Evolutionary conservation across 1,284 basidiomycete genomes (phyloP), one percentile per base, ranked within the genome.

Genomic region (Trichosporon ovoides): DNA sequence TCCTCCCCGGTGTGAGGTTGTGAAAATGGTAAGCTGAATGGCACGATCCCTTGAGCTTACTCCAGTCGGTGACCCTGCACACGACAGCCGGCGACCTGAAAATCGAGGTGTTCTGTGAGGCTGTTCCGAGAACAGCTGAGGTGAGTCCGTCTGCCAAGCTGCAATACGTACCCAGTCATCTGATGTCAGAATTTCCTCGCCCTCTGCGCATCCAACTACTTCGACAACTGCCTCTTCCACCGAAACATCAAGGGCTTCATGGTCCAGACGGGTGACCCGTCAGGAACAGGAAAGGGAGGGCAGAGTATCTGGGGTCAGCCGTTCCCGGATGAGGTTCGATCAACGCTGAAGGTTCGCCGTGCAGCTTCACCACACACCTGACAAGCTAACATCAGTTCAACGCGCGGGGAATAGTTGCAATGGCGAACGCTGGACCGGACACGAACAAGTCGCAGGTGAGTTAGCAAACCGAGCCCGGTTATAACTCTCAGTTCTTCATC

Each of bases 31-130:
- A 35, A 51, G 55, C 14, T 34, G 3, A 2, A 11, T 3, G 12
- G 1, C 3, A 3, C 12, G 11, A 14, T 14, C 7, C 22, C 4
- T 1, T 3, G 4, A 57, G 52, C 59, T 61, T 7, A 53, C 22
- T 1, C 20, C 55, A 77, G 94, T 96, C 94, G 61, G 92, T 97
- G 53, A 97, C 94, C 6, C 82, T 98, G 51, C 89, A 98, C 76
- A 98, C 95, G 1, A 85, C 87, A 22, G 87, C 89, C 66, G 95
- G 95, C 24, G 95, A 98, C 68, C 80, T 98, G 77, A 98, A 98
- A 92, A 86, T 98, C 65, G 95, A 98, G 78, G 77, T 98, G 22
- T 98, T 98, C 78, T 98, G 95, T 77, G 95, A 98, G 76, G 86
- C 91, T 9, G 89, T 92, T 14, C 95, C 95, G 13, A 89, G 91